Percentiles rank a stretch among this genome's conserved stretches.
Evolutionary conservation across 805 yeast species (phyloP).

Genomic region (Wickerhamiella lipophila): DNA sequence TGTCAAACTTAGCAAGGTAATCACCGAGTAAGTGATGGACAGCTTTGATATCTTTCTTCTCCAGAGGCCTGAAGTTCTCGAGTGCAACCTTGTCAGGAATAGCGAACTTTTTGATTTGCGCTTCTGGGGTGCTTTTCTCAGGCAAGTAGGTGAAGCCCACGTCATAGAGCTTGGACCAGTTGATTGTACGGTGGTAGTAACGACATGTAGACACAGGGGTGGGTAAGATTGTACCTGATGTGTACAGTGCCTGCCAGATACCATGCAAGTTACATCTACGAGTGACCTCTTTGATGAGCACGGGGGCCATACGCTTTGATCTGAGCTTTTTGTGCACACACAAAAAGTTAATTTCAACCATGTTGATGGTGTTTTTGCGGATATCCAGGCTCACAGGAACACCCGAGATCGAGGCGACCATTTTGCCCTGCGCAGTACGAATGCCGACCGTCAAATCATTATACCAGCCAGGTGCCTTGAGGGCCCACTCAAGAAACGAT

Average conservation of each 20-base stretch:
- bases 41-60: conserved; percentile 47
- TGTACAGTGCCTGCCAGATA: conserved; percentile 92
- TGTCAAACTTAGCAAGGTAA: conserved; percentile 59
- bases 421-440: conserved; percentile 54
- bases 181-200: conserved; percentile 84
- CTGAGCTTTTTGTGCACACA: conserved; percentile 90
- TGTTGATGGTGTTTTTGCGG: conserved; percentile 34
- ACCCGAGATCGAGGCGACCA: conserved; percentile 88
- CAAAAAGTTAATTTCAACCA: conserved; percentile 80
- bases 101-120: conserved; percentile 50
- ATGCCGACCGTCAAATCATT: conserved; percentile 90
- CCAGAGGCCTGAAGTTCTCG: conserved; percentile 47
- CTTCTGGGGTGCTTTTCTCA: conserved; percentile 47
- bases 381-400: conserved; percentile 63
- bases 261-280: conserved; percentile 73
- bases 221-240: conserved; percentile 85
- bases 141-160: conserved; percentile 85
- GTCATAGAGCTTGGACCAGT: conserved; percentile 80
- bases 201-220: conserved; percentile 83
- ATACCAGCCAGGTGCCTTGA: conserved; percentile 86
- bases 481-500: conserved; percentile 81
- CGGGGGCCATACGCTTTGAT: conserved; percentile 88
- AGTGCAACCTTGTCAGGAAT: conserved; percentile 41
- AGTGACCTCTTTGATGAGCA: conserved; percentile 85
- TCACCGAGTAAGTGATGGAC: conserved; percentile 45